A percentile compares a stretch with the other conserved stretches of the same genome.
Conservation (phyloP, 202 grass and related monocot genomes). For the Zizania palustris region DNA sequence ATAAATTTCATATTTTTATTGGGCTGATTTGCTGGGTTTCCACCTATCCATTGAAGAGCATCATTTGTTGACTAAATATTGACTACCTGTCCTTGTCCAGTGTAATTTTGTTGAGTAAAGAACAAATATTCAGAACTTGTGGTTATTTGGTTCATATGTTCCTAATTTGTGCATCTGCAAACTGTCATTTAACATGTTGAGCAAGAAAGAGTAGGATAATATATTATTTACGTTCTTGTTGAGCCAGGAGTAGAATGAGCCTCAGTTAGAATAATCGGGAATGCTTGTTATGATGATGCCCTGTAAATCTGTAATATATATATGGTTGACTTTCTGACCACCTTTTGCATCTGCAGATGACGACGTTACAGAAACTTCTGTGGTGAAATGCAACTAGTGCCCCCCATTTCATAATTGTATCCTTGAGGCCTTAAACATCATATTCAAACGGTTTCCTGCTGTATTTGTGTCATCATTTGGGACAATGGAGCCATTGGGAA, state of each 20-base stretch:
- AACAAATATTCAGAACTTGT: conserved; percentile 3
- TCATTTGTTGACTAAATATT: conserved; percentile 1
- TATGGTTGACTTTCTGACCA: conserved; percentile 15
- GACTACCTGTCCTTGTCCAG: background rate
- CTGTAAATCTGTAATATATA: background rate
- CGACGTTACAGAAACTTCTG: background rate
- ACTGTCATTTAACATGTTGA: background rate
- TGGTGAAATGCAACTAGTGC: conserved; percentile 11
- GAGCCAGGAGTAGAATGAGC: background rate
- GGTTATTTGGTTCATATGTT: conserved; percentile 22
- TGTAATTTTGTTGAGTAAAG: conserved; percentile 19
- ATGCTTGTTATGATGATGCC: conserved; percentile 5
- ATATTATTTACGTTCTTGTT: conserved; percentile 8
- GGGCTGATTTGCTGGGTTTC: background rate
- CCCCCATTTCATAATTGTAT: conserved; percentile 17
- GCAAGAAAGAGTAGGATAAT: background rate
- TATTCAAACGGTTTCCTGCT: background rate
- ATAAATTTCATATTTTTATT: background rate
- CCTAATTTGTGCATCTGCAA: background rate
- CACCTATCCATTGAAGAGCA: conserved; percentile 24
- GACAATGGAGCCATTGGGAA: conserved; percentile 6
- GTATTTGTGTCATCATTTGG: conserved; percentile 24
- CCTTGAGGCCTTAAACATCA: background rate
- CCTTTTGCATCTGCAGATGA: conserved; percentile 40
- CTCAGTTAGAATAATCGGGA: background rate